These are phyloP conservation scores for Tilletiopsis washingtonensis DNA, from an alignment of 1,284 basidiomycete species.

Conservation along the genomic window DNA sequence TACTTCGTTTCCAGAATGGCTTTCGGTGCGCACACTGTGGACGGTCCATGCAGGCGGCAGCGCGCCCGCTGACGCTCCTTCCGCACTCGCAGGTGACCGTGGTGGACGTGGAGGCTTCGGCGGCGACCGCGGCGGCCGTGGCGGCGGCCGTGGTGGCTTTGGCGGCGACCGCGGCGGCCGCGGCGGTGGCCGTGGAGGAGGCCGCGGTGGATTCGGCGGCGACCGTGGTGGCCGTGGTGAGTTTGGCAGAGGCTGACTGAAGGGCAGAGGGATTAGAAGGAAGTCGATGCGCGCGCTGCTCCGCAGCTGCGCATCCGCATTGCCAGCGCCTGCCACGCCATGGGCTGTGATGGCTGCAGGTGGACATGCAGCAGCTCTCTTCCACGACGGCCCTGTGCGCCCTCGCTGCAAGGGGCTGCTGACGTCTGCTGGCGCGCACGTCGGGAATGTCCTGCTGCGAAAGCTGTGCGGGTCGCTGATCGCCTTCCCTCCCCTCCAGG, in stretches of 20 bases:
- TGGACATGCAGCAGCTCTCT: background rate
- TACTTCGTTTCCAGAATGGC: too few species aligned
- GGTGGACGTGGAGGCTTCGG: conserved; percentile 35
- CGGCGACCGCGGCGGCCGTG: conserved; percentile 50
- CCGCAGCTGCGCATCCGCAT: too few species aligned
- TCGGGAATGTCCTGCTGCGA: background rate
- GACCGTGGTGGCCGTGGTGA: conserved; percentile 8
- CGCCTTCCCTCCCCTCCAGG: too few species aligned
- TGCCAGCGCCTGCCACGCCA: too few species aligned
- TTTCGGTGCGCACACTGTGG: too few species aligned
- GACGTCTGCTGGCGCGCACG: background rate
- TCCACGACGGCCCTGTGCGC: too few species aligned
- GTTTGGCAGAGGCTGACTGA: background rate
- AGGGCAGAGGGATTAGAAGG: too few species aligned
- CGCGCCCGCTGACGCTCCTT: too few species aligned
- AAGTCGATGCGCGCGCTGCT: too few species aligned
- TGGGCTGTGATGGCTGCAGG: too few species aligned
- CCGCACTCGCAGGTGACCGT: conserved; percentile 30
- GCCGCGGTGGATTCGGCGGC: conserved; percentile 31
- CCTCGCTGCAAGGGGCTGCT: conserved; percentile 21
- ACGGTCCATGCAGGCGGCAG: too few species aligned
- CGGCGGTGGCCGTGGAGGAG: conserved; percentile 26
- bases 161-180: conserved; percentile 22
- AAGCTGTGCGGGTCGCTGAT: background rate
- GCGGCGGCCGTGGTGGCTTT: conserved; percentile 49